Percentiles rank a stretch among this genome's conserved stretches.
These are phyloP conservation scores for Haplographium delicatum DNA, from an alignment of 495 filamentous ascomycete species.

Conservation along the genomic window DNA sequence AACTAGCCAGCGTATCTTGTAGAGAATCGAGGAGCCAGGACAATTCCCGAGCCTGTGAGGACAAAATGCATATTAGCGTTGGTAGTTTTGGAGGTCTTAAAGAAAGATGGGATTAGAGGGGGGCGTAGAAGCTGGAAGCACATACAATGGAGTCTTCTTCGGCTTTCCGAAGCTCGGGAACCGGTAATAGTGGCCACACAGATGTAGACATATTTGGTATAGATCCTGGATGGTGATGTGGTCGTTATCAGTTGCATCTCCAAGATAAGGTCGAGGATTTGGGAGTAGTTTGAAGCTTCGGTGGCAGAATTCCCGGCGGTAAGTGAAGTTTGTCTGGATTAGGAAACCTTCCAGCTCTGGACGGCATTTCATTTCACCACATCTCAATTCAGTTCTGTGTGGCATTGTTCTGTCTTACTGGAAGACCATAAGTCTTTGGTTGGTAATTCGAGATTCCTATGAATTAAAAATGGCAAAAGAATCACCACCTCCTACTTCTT, in stretches of 20 bases:
- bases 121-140: no score
- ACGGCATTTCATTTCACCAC: no score
- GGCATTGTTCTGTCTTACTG: no score
- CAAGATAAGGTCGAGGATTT: no score
- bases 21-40: slow-evolving; percentile 81
- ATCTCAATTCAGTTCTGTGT: no score
- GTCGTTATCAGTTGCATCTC: no score
- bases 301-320: no score
- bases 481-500: not conserved
- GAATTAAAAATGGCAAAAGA: not conserved
- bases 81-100: slow-evolving; percentile 18
- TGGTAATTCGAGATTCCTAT: not conserved
- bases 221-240: slow-evolving; percentile 11
- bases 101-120: no score
- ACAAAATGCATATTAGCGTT: not conserved
- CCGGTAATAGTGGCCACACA: slow-evolving; percentile 68
- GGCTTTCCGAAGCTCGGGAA: slow-evolving; percentile 57
- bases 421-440: no score
- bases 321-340: no score
- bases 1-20: slow-evolving; percentile 65
- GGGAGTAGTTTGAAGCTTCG: no score
- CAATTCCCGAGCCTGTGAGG: slow-evolving; percentile 63
- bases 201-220: slow-evolving; percentile 61
- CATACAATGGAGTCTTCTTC: slow-evolving; percentile 64
- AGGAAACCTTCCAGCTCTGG: no score